Base-by-base conservation (phyloP, 129 eudicot genomes). In the Arctium minus region DNA sequence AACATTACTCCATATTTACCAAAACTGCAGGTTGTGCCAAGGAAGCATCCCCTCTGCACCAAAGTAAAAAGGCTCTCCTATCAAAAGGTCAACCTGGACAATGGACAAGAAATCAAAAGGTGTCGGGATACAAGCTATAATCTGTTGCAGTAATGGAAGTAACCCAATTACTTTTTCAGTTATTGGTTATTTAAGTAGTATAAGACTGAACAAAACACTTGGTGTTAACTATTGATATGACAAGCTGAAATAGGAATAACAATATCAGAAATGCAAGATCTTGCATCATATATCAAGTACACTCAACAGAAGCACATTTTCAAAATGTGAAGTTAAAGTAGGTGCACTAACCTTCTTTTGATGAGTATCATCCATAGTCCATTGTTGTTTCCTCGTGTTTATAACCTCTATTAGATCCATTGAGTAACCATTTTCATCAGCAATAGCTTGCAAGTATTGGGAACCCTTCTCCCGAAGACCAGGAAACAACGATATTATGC, bases 1-100 rank as follows among this genome's bases (percentile, higher is more conserved):
- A 13, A 76, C 46, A 6, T 38, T 10, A 76, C 5, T 53, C 15
- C 53, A 84, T 30, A 64, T 84, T 74, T 91, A 95, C 99, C 99
- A 95, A 83, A 95, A 95, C 68, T 97, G 92, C 83, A 95, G 87
- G 84, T 88, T 88, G 70, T 95, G 93, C 97, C 99, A 95, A 78
- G 99, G 99, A 84, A 95, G 97, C 86, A 85, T 80, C 77, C 83
- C 85, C 33, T 95, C 97, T 32, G 80, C 85, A 70, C 97, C 99
- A 70, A 85, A 81, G 81, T 95, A 95, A 86, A 87, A 95, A 3
- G 99, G 97, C 81, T 95, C 99, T 29, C 93, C 97, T 72, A 95
- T 67, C 30, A 95, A 85, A 42, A 95, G 82, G 84, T 93, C 92
- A 79, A 93, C 89, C 98, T 92, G 89, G 88, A 86, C 9, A 79